Percentiles rank a stretch among this genome's conserved stretches.
Conservation (phyloP, 192 early-diverging fungal species). For the Linnemannia hyalina region DNA sequence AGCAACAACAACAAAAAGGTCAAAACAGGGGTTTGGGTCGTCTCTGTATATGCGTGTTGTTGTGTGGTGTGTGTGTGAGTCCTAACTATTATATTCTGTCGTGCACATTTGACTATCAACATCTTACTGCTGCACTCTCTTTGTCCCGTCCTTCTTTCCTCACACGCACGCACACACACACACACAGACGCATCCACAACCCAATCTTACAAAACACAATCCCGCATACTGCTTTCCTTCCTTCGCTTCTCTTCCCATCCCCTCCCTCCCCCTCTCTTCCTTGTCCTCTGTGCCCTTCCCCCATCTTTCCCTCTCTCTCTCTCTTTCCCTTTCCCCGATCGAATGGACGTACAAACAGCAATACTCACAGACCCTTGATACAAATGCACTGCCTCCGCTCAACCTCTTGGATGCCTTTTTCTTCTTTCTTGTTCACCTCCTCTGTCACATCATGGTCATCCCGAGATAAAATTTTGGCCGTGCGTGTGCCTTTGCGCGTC, state of each 20-base stretch:
- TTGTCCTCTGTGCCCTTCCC: background rate
- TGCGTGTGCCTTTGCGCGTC: conserved; percentile 35
- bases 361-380: background rate
- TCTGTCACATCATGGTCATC: conserved; percentile 5
- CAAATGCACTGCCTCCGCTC: background rate
- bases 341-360: background rate
- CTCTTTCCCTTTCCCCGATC: background rate
- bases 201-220: background rate
- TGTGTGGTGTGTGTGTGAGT: background rate
- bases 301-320: background rate
- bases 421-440: background rate
- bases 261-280: background rate
- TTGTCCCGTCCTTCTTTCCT: background rate
- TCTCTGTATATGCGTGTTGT: background rate
- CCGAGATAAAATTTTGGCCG: conserved; percentile 17
- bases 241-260: background rate
- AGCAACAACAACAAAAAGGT: background rate
- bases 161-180: background rate
- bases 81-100: background rate
- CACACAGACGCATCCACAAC: background rate
- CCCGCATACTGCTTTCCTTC: background rate
- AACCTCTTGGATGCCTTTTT: background rate
- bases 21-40: background rate
- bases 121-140: background rate
- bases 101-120: background rate